Percentiles rank a stretch among this genome's conserved stretches.
Evolutionary conservation across 805 yeast species (phyloP).

Genomic region (Candida tibetensis): DNA sequence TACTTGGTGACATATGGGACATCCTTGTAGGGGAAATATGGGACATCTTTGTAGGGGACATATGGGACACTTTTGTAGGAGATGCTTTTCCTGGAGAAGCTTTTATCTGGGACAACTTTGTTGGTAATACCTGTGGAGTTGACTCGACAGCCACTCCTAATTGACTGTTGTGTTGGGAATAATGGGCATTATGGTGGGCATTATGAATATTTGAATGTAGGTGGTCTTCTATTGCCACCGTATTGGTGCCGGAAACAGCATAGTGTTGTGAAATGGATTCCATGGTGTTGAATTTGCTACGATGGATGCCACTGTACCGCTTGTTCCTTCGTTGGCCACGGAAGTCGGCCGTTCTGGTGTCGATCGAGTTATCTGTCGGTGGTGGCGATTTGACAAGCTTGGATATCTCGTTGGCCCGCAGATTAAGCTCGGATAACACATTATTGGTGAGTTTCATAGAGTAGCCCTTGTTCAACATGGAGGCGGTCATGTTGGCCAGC

Average conservation of each 20-base stretch:
- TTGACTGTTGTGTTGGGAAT: background rate
- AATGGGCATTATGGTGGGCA: slow-evolving; percentile 1
- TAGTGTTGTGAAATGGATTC: slow-evolving; percentile 25
- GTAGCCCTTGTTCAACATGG: slow-evolving; percentile 42
- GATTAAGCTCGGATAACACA: slow-evolving; percentile 44
- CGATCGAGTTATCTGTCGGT: slow-evolving; percentile 1
- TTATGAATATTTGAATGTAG: background rate
- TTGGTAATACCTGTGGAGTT: background rate
- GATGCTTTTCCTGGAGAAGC: background rate
- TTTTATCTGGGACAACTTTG: slow-evolving; percentile 3
- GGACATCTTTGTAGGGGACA: background rate
- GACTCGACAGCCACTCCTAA: no score
- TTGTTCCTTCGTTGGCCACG: slow-evolving; percentile 17
- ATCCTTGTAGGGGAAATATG: background rate
- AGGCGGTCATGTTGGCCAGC: slow-evolving; percentile 13
- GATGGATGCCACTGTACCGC: slow-evolving; percentile 33
- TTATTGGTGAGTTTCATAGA: slow-evolving; percentile 46
- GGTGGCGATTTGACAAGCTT: slow-evolving; percentile 15
- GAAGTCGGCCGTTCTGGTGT: background rate
- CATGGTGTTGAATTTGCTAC: slow-evolving; percentile 30
- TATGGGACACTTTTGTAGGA: background rate
- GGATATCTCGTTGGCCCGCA: slow-evolving; percentile 39
- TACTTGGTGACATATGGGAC: background rate
- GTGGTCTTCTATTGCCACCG: slow-evolving; percentile 1
- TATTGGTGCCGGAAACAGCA: slow-evolving; percentile 16